phyloP scores from a whole-genome alignment of 1,284 basidiomycete genomes.

The Leccinum variabile region DNA sequence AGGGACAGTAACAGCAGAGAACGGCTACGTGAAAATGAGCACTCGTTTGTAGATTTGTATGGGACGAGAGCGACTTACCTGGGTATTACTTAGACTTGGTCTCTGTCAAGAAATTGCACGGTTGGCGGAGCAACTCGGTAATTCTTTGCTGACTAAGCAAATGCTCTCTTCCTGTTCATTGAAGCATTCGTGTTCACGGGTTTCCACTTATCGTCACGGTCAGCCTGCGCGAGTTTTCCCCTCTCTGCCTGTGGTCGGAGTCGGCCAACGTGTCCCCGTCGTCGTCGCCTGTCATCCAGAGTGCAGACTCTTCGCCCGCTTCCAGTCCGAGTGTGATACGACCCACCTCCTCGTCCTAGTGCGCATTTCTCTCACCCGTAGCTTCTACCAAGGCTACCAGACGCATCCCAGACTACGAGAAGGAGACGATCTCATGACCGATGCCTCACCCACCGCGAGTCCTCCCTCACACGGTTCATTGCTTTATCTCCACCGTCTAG shows the following conservation, averaged over 20 bases:
- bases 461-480: constrained; percentile 21
- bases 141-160: constrained; percentile 33
- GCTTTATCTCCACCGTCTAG: constrained; percentile 30
- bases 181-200: too few relatives aligned
- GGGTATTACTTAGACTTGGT: neutral
- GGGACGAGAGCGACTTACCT: constrained; percentile 13
- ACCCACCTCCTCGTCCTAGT: constrained; percentile 15
- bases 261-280: constrained; percentile 21
- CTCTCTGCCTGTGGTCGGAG: too few relatives aligned
- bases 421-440: constrained; percentile 17
- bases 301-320: constrained; percentile 32
- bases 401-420: constrained; percentile 31
- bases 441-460: constrained; percentile 9
- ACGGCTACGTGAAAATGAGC: constrained; percentile 16
- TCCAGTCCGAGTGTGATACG: constrained; percentile 27
- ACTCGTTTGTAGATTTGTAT: neutral
- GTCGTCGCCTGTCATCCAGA: constrained; percentile 33
- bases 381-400: constrained; percentile 33
- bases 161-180: neutral
- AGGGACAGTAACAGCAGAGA: constrained; percentile 18
- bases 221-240: neutral
- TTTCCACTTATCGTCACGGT: too few relatives aligned
- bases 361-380: constrained; percentile 27
- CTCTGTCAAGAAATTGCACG: constrained; percentile 19
- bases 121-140: constrained; percentile 32